Evolutionary conservation across 2,329 filamentous ascomycete species (phyloP).

Genomic region (Paradendryphiella salina): DNA sequence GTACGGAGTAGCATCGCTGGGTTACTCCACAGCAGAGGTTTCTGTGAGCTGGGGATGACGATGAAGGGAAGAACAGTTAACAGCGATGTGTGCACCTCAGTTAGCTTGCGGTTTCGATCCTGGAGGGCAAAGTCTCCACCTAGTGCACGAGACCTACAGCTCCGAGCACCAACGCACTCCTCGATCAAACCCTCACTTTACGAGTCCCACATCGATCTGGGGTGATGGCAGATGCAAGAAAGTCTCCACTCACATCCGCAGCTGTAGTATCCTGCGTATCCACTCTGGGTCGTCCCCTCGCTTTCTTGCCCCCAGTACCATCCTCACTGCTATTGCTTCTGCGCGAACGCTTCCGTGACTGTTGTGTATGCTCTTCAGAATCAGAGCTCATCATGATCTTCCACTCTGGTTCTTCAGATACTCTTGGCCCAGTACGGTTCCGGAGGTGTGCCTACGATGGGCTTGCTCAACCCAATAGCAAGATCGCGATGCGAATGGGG

Average conservation of each 20-base stretch:
- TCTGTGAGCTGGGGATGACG: background rate
- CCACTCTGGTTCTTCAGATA: background rate
- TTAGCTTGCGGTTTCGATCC: background rate
- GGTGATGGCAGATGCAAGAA: background rate
- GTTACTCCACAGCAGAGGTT: background rate
- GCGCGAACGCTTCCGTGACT: conserved; percentile 40
- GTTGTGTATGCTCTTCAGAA: conserved; percentile 35
- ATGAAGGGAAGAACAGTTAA: background rate
- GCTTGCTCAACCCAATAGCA: conserved; percentile 5
- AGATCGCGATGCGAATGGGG: background rate
- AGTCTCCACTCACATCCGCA: conserved; percentile 66
- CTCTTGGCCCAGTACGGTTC: background rate
- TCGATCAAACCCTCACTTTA: background rate
- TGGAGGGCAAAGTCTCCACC: background rate
- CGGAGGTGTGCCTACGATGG: background rate
- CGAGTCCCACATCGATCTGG: background rate
- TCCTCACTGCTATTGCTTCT: conserved; percentile 33
- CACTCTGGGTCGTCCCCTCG: conserved; percentile 73
- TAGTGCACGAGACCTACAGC: background rate
- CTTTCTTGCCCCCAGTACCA: conserved; percentile 52
- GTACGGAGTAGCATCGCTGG: background rate
- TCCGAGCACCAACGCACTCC: background rate
- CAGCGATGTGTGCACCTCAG: no score
- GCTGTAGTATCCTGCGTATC: conserved; percentile 78
- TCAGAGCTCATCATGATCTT: conserved; percentile 37